phyloP scores from a whole-genome alignment of 768 basidiomycete species.

The Mycena albidolilacea region DNA sequence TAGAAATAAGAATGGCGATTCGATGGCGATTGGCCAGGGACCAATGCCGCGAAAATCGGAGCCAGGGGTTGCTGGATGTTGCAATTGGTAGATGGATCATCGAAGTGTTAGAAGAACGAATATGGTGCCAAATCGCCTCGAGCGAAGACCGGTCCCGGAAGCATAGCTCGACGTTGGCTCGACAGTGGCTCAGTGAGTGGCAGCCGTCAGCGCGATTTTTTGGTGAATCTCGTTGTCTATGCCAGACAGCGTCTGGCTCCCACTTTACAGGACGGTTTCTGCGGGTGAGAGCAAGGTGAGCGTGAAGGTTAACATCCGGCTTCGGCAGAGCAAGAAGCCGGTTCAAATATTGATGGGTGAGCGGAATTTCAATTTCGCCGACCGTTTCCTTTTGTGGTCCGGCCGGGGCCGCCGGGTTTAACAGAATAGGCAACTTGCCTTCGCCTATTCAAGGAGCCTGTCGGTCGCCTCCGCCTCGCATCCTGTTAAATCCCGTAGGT shows the following conservation, averaged over 20 bases:
- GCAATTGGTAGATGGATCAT: not conserved
- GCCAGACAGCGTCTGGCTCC: not conserved
- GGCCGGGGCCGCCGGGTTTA: not conserved
- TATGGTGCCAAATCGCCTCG: not conserved
- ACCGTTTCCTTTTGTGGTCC: not conserved
- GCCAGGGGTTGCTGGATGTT: not conserved
- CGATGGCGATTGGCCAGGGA: not conserved
- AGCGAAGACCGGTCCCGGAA: not conserved
- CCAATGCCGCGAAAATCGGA: not conserved
- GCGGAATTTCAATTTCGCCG: not conserved
- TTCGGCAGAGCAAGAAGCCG: not conserved
- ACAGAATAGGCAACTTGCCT: conserved; percentile 1
- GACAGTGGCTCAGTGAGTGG: not conserved
- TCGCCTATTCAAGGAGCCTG: not conserved
- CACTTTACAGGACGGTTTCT: not conserved
- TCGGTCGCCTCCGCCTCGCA: not conserved
- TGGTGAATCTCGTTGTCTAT: not conserved
- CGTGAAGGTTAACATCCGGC: not conserved
- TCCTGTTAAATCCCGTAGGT: not conserved
- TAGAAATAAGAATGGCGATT: no score
- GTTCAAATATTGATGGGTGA: not conserved
- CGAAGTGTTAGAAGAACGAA: not conserved
- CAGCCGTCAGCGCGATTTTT: not conserved
- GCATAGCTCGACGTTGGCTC: no score
- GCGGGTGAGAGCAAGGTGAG: not conserved